Evolutionary conservation across 345 rosid genomes (phyloP).

Genomic region (Toxicodendron radicans): DNA sequence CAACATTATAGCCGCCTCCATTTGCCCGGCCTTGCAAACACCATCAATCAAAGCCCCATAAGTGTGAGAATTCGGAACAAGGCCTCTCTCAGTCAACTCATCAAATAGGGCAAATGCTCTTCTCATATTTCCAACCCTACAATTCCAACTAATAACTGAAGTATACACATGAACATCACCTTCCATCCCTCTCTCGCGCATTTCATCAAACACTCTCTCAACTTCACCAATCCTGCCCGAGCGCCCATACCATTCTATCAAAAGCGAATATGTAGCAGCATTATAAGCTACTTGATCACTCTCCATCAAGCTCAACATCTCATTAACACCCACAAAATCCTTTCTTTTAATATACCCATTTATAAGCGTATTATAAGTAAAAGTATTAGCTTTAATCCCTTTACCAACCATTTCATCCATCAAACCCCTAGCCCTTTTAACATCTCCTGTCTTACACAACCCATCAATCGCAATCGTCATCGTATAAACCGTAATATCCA

Average conservation of each 20-base stretch:
- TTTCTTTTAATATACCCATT: slow-evolving; percentile 53
- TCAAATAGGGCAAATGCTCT: slow-evolving; percentile 73
- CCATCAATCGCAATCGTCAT: slow-evolving; percentile 66
- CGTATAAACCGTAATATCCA: slow-evolving; percentile 55
- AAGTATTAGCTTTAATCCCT: slow-evolving; percentile 63
- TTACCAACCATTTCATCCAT: slow-evolving; percentile 40
- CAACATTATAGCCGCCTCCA: slow-evolving; percentile 73
- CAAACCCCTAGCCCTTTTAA: slow-evolving; percentile 51
- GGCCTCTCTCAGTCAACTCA: slow-evolving; percentile 62
- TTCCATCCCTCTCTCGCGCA: slow-evolving; percentile 60
- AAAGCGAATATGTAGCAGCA: slow-evolving; percentile 60
- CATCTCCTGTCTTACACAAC: slow-evolving; percentile 61
- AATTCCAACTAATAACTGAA: slow-evolving; percentile 54
- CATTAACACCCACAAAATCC: slow-evolving; percentile 48
- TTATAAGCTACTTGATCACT: slow-evolving; percentile 46
- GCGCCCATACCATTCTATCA: slow-evolving; percentile 44
- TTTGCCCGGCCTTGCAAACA: slow-evolving; percentile 71
- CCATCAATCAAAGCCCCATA: slow-evolving; percentile 77
- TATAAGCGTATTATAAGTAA: slow-evolving; percentile 70
- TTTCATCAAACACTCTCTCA: slow-evolving; percentile 70
- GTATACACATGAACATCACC: slow-evolving; percentile 60
- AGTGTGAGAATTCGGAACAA: slow-evolving; percentile 57
- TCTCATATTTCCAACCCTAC: slow-evolving; percentile 55
- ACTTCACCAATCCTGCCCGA: slow-evolving; percentile 47
- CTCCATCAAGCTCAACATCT: slow-evolving; percentile 65